Base-by-base conservation (phyloP, 768 basidiomycete species). In the Boletus coccyginus region DNA sequence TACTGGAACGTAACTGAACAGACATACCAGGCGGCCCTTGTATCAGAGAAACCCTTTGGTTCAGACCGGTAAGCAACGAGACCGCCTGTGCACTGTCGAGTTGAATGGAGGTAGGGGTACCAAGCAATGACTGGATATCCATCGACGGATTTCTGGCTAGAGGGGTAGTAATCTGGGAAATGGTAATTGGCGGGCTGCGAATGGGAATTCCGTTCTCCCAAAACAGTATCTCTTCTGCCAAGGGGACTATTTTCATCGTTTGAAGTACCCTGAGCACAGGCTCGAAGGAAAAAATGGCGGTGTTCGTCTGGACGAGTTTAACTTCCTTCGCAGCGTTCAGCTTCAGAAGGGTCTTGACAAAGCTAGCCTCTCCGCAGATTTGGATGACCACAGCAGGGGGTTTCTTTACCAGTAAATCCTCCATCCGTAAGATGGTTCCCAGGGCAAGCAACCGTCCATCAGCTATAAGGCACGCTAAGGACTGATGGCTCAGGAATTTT, bases 11-110 rank as follows among this genome's bases (percentile, higher is more conserved):
- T 21, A n/a, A 24, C 12, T 3, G 21, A 38, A 39, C n/a, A 14
- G 39, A 66, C 76, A 21, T 68, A 86, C 87, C 87, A 40, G 87
- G 87, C 0, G 87, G 87, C 1, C 87, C 87, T 72, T 89, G 87
- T 32, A 89, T 84, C 11, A 89, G 62, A 27, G 27, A 27, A 27
- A 89, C 73, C 6, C 64, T 70, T 56, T 86, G 84, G 0, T 77
- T 81, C 7, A 89, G 71, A 10, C 83, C 83, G 0, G 78, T 66
- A 2, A 86, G 62, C 5, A 88, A 69, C 0, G 77, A 74, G 2
- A 40, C 52, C 0, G 67, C 64, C 50, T 88, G 87, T 0, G 81
- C 78, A 0, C 59, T 33, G 61, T 88, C 87, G 0, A 89, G 75
- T 2, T 55, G 57, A 38, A 87, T 78, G 3, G 74, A 49, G 27